A percentile compares a stretch with the other conserved stretches of the same genome.
Evolutionary conservation across 306 rosid genomes (phyloP).

Genomic region (Lotus japonicus): DNA sequence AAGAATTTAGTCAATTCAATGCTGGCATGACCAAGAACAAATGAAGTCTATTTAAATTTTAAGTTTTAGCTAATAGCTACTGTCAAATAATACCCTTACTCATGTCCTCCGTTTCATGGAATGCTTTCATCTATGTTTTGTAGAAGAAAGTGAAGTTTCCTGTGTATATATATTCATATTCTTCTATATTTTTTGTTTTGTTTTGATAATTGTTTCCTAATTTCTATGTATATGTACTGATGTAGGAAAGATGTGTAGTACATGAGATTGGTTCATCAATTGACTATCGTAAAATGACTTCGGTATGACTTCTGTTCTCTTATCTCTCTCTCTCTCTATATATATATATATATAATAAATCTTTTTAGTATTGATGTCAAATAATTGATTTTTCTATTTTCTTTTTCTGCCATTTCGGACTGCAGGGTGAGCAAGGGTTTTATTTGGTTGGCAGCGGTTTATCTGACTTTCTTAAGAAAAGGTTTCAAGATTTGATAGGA

Average conservation of each 20-base stretch:
- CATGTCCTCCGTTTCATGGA: constrained; percentile 7
- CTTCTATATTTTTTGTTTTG: not conserved
- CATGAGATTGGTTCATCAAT: constrained; percentile 87
- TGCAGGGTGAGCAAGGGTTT: constrained; percentile 80
- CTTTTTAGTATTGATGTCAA: constrained; percentile 3
- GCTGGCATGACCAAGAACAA: not conserved
- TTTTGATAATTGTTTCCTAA: not conserved
- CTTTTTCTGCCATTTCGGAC: constrained; percentile 21
- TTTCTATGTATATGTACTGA: constrained; percentile 24
- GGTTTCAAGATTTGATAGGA: constrained; percentile 70
- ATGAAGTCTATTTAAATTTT: not conserved
- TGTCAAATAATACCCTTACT: not conserved
- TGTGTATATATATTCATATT: not conserved
- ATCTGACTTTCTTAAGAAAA: constrained; percentile 51
- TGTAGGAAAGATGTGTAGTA: constrained; percentile 79
- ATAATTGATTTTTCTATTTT: not conserved
- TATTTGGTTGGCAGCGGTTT: constrained; percentile 68
- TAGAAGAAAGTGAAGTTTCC: constrained; percentile 5
- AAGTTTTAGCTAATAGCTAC: not conserved
- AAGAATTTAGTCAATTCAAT: constrained; percentile 1
- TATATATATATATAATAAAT: not conserved
- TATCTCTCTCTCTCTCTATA: too few relatives aligned
- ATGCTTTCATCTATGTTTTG: constrained; percentile 9
- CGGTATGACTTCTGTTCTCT: constrained; percentile 43
- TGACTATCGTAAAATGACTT: constrained; percentile 92